Evolutionary conservation across 2,329 filamentous ascomycete genomes (phyloP).

Genomic region (Cytospora piceae): DNA sequence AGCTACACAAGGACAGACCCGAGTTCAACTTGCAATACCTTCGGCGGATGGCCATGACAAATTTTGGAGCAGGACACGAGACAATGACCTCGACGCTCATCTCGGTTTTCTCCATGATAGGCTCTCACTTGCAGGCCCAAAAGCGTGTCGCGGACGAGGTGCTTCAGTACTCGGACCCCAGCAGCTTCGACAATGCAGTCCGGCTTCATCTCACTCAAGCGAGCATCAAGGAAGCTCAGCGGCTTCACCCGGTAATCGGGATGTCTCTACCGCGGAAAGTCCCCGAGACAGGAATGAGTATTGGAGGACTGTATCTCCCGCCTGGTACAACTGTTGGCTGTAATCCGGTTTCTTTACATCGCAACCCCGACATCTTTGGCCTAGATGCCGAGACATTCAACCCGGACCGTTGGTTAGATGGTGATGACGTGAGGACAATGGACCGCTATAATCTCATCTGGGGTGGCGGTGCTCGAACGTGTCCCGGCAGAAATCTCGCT

Average conservation of each 20-base stretch:
- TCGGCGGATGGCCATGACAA: constrained; percentile 56
- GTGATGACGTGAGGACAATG: constrained; percentile 43
- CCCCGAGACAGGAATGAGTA: constrained; percentile 40
- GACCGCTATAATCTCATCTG: constrained; percentile 55
- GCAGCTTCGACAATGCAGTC: constrained; percentile 35
- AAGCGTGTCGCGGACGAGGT: constrained; percentile 39
- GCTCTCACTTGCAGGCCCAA: constrained; percentile 42
- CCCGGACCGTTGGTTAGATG: constrained; percentile 52
- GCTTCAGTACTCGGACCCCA: constrained; percentile 25
- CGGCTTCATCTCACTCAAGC: constrained; percentile 46
- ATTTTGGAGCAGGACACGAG: constrained; percentile 60
- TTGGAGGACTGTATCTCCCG: constrained; percentile 48
- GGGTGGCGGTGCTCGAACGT: constrained; percentile 55
- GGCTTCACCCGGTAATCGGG: constrained; percentile 54
- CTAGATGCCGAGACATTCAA: constrained; percentile 47
- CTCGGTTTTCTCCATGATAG: constrained; percentile 52
- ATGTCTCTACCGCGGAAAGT: constrained; percentile 56
- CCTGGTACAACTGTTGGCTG: constrained; percentile 54
- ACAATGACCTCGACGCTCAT: constrained; percentile 58
- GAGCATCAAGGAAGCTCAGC: constrained; percentile 55
- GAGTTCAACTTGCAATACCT: constrained; percentile 53
- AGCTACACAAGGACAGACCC: constrained; percentile 48
- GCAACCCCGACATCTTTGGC: constrained; percentile 55
- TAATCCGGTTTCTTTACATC: constrained; percentile 54
- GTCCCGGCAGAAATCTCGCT: constrained; percentile 55